Evolutionary conservation across 495 filamentous ascomycete species (phyloP).

Genomic region (Penicillium paxilli): DNA sequence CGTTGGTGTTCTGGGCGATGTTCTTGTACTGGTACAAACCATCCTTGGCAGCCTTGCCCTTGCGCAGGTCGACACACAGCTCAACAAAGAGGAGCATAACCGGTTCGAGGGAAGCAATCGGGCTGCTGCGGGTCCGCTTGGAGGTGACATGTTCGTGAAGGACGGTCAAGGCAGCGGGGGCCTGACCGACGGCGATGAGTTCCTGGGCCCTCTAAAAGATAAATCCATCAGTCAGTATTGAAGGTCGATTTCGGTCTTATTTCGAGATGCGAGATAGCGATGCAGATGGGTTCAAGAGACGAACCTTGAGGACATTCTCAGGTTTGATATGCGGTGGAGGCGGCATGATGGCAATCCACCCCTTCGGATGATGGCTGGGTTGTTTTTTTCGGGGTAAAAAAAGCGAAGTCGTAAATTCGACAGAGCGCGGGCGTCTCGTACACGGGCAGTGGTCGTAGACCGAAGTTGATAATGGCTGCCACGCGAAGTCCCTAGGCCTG

Average conservation of each 20-base stretch:
- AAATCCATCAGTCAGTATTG: constrained; percentile 9
- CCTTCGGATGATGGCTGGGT: constrained; percentile 20
- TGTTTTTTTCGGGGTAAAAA: constrained; percentile 8
- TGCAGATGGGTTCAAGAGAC: constrained; percentile 18
- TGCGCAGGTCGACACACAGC: constrained; percentile 92
- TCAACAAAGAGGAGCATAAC: constrained; percentile 98
- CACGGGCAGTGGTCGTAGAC: constrained; percentile 27
- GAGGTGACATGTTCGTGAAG: constrained; percentile 99
- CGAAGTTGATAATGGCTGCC: constrained; percentile 37
- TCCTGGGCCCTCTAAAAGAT: constrained; percentile 96
- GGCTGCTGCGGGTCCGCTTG: constrained; percentile 94
- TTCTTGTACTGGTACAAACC: constrained; percentile 99
- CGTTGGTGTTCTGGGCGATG: constrained; percentile 97
- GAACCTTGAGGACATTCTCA: constrained; percentile 95
- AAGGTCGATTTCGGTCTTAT: background rate
- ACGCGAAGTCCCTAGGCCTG: constrained; percentile 40
- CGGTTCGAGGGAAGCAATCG: constrained; percentile 94
- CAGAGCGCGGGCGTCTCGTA: constrained; percentile 13
- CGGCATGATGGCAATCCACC: constrained; percentile 70
- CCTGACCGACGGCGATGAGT: constrained; percentile 95
- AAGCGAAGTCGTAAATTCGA: constrained; percentile 2
- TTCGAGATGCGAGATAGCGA: background rate
- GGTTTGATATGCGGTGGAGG: constrained; percentile 95
- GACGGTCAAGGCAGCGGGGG: constrained; percentile 85
- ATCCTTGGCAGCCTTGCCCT: constrained; percentile 97